phyloP scores from a whole-genome alignment of 2,329 filamentous ascomycete species.

The Aspergillus sp. region DNA sequence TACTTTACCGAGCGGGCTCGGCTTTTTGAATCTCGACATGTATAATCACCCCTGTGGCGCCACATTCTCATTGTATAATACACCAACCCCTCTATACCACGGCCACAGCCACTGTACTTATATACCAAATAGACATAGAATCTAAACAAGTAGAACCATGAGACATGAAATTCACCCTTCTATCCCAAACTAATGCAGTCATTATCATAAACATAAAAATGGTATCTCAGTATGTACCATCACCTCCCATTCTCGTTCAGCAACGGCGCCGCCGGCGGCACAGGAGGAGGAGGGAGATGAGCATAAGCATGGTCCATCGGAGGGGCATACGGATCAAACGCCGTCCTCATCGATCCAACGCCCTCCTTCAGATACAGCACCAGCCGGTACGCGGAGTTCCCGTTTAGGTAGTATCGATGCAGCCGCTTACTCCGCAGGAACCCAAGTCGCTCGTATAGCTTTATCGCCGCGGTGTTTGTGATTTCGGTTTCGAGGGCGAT shows the following conservation, averaged over 20 bases:
- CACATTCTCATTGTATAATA: slow-evolving; percentile 6
- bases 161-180: slow-evolving; percentile 13
- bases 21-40: not conserved
- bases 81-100: not conserved
- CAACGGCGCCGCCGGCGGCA: slow-evolving; percentile 17
- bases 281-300: slow-evolving; percentile 11
- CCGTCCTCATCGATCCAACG: slow-evolving; percentile 45
- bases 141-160: not conserved
- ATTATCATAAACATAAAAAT: slow-evolving; percentile 6
- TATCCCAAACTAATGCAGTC: slow-evolving; percentile 3
- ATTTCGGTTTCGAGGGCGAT: slow-evolving; percentile 96
- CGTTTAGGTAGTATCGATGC: slow-evolving; percentile 94
- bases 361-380: slow-evolving; percentile 74
- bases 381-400: slow-evolving; percentile 88
- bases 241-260: slow-evolving; percentile 25
- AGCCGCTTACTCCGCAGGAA: slow-evolving; percentile 90
- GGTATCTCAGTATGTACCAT: not conserved
- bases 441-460: slow-evolving; percentile 87
- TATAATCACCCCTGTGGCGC: not conserved
- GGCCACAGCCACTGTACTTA: not conserved
- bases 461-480: slow-evolving; percentile 84
- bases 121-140: not conserved
- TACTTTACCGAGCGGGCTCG: not conserved
- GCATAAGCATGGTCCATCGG: slow-evolving; percentile 5
- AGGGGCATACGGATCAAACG: slow-evolving; percentile 34